Conservation (phyloP, 2,329 filamentous ascomycete species). For the Podosphaera fusca region DNA sequence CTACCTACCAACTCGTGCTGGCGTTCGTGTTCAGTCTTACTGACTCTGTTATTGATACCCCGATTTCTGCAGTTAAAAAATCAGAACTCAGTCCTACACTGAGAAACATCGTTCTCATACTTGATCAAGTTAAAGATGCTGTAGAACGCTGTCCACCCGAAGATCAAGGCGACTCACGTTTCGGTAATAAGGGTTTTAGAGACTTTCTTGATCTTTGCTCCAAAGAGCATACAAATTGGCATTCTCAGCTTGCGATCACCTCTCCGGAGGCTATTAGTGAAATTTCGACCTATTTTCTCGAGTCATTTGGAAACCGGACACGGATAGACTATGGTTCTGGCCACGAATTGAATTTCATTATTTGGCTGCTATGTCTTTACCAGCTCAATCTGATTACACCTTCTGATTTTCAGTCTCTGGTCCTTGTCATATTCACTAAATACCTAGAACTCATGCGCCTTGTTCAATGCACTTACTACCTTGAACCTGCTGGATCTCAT, state of each 20-base stretch:
- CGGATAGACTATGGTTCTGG: conserved; percentile 94
- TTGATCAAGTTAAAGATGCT: conserved; percentile 45
- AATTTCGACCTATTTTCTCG: conserved; percentile 53
- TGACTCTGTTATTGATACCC: conserved; percentile 52
- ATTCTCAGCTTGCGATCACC: conserved; percentile 31
- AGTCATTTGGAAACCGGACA: conserved; percentile 66
- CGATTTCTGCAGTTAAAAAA: conserved; percentile 38
- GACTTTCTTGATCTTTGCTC: conserved; percentile 50
- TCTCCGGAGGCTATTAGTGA: conserved; percentile 37
- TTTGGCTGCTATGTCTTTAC: conserved; percentile 89
- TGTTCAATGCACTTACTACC: conserved; percentile 80
- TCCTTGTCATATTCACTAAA: conserved; percentile 55
- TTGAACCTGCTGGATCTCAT: conserved; percentile 89
- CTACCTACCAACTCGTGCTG: conserved; percentile 51
- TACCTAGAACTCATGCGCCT: conserved; percentile 75
- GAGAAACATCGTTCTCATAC: conserved; percentile 39
- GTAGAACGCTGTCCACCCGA: conserved; percentile 52
- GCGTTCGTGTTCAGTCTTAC: conserved; percentile 73
- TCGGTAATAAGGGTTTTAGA: conserved; percentile 84
- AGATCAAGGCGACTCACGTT: conserved; percentile 71
- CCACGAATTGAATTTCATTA: conserved; percentile 89
- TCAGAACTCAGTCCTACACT: conserved; percentile 34
- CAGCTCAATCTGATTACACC: conserved; percentile 43
- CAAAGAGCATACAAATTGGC: conserved; percentile 33
- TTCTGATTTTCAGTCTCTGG: conserved; percentile 47